phyloP scores from a whole-genome alignment of 805 yeast genomes.

The Candida xyloterini region DNA sequence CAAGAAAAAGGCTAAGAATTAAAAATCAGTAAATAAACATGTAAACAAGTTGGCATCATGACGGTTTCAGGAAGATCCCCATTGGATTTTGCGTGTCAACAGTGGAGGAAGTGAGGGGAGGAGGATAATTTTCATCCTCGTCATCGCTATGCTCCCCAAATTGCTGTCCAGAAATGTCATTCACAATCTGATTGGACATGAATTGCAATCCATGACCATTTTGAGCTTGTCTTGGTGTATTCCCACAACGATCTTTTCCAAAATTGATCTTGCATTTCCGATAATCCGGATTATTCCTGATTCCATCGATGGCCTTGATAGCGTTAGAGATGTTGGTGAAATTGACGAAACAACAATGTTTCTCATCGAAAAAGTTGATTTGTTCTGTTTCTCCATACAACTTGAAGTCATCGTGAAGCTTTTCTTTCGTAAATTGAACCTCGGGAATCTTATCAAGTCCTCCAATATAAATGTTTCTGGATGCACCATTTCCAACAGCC shows the following conservation, averaged over 20 bases:
- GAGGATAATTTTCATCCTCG: slow-evolving; percentile 7
- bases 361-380: slow-evolving; percentile 79
- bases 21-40: neutral
- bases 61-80: slow-evolving; percentile 20
- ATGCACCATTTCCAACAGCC: slow-evolving; percentile 92
- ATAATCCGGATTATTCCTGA: slow-evolving; percentile 70
- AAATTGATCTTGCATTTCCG: slow-evolving; percentile 76
- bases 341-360: slow-evolving; percentile 87
- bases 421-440: slow-evolving; percentile 33
- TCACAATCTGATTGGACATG: slow-evolving; percentile 16
- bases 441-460: slow-evolving; percentile 34
- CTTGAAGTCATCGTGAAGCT: slow-evolving; percentile 68
- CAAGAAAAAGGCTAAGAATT: slow-evolving; percentile 2
- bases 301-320: slow-evolving; percentile 87
- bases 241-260: slow-evolving; percentile 95
- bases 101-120: neutral
- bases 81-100: slow-evolving; percentile 17
- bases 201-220: slow-evolving; percentile 8
- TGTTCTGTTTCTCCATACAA: slow-evolving; percentile 95
- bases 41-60: neutral
- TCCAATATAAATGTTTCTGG: slow-evolving; percentile 90
- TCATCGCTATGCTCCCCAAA: slow-evolving; percentile 23
- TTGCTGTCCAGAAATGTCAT: slow-evolving; percentile 20
- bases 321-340: slow-evolving; percentile 90
- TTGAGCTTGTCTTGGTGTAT: slow-evolving; percentile 75